Conservation (phyloP, 495 filamentous ascomycete genomes). For the Coniosporium apollinis region DNA sequence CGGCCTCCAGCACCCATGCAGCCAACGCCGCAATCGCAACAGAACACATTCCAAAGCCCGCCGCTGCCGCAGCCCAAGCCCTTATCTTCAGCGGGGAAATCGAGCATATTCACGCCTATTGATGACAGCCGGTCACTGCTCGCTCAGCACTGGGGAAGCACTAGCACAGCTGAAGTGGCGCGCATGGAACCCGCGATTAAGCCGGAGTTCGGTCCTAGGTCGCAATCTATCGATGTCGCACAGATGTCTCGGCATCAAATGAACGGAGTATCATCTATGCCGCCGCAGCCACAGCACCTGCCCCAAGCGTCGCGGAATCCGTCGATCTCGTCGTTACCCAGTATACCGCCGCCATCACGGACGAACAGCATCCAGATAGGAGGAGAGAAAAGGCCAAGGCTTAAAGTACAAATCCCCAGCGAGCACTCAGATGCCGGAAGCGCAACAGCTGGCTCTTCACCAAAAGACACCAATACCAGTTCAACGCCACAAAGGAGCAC, state of each 20-base stretch:
- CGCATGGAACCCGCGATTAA: conserved; percentile 25
- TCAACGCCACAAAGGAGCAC: conserved; percentile 30
- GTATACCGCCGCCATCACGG: conserved; percentile 43
- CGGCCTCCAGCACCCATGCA: conserved; percentile 28
- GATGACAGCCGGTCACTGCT: conserved; percentile 82
- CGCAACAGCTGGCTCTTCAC: conserved; percentile 59
- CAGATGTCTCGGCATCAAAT: conserved; percentile 27
- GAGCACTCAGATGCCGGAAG: conserved; percentile 74
- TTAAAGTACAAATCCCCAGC: conserved; percentile 89
- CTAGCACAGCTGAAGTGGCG: conserved; percentile 30
- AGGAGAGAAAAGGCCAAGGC: conserved; percentile 50
- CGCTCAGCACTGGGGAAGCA: conserved; percentile 62
- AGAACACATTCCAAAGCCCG: conserved; percentile 29
- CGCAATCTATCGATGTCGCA: conserved; percentile 49
- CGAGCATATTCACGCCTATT: conserved; percentile 93
- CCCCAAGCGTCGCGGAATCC: conserved; percentile 12
- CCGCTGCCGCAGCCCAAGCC: conserved; percentile 43
- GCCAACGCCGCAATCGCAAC: conserved; percentile 16
- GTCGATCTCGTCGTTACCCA: conserved; percentile 17
- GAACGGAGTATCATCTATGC: conserved; percentile 11
- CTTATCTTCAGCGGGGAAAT: conserved; percentile 46
- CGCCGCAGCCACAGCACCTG: conserved; percentile 1
- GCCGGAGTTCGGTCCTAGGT: conserved; percentile 28
- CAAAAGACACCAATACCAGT: conserved; percentile 46
- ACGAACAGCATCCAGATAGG: conserved; percentile 48